Evolutionary conservation across 371 early-diverging fungal species (phyloP).

Genomic region (Coemansia sp.): DNA sequence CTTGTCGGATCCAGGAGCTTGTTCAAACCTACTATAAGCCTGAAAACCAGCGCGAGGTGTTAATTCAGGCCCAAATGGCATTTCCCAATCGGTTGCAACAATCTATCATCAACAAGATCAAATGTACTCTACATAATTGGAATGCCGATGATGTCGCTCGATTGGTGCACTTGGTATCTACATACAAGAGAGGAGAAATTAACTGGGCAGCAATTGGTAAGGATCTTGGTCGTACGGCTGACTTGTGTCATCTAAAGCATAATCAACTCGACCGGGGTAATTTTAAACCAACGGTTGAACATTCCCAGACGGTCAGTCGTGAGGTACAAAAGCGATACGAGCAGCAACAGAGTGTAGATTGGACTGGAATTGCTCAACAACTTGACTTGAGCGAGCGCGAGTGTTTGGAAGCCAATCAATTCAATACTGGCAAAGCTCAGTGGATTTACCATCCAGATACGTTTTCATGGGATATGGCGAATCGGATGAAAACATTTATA

Average conservation of each 20-base stretch:
- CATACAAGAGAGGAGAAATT: neutral
- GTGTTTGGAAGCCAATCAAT: conserved; percentile 3
- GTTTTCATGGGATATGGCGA: conserved; percentile 1
- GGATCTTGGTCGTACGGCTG: neutral
- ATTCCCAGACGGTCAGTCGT: neutral
- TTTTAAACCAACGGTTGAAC: neutral
- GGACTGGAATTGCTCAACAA: neutral
- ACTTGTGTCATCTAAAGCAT: neutral
- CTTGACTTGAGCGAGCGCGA: neutral
- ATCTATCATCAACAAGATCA: neutral
- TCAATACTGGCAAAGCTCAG: neutral
- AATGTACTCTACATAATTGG: neutral
- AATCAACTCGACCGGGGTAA: too few species aligned
- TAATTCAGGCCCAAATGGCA: neutral
- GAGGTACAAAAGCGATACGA: conserved; percentile 10
- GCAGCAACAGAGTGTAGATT: neutral
- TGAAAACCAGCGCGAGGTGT: neutral
- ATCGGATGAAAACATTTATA: conserved; percentile 2
- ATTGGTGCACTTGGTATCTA: neutral
- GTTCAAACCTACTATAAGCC: neutral
- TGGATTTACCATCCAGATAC: conserved; percentile 3
- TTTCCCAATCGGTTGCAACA: neutral
- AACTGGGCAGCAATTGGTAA: neutral
- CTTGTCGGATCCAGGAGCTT: conserved; percentile 3
- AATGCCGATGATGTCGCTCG: neutral